These are phyloP conservation scores for Nakazawaea peltata DNA, from an alignment of 805 yeast genomes.

Conservation along the genomic window DNA sequence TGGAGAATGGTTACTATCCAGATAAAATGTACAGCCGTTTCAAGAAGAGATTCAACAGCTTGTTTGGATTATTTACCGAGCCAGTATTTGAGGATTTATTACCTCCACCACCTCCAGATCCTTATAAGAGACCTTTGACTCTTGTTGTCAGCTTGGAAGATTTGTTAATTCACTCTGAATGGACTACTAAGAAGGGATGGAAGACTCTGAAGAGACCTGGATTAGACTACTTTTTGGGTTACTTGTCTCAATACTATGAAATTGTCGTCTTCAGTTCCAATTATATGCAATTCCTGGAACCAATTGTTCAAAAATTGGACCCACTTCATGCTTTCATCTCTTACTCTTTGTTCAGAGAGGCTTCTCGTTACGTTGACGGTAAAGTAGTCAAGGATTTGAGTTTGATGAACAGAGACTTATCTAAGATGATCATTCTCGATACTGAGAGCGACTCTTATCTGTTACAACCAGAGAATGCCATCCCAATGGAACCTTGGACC, in stretches of 20 bases:
- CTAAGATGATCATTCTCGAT: conserved; percentile 75
- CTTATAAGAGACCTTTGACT: conserved; percentile 87
- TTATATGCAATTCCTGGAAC: conserved; percentile 79
- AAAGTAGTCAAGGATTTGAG: conserved; percentile 83
- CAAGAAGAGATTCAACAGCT: conserved; percentile 60
- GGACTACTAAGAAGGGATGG: conserved; percentile 95
- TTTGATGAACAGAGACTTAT: conserved; percentile 83
- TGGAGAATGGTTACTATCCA: conserved; percentile 66
- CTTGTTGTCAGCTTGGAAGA: conserved; percentile 87
- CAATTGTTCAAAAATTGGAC: conserved; percentile 79
- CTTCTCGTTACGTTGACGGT: conserved; percentile 84
- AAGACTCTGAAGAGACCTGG: conserved; percentile 99
- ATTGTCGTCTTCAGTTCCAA: conserved; percentile 85
- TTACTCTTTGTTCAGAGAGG: conserved; percentile 84
- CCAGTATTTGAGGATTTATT: conserved; percentile 90
- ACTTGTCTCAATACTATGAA: conserved; percentile 92
- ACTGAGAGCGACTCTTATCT: conserved; percentile 63
- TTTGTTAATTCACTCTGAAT: conserved; percentile 79
- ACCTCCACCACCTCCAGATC: conserved; percentile 88
- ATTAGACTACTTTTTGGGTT: conserved; percentile 90
- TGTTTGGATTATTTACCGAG: conserved; percentile 80
- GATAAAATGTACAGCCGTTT: conserved; percentile 60
- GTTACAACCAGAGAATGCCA: conserved; percentile 92
- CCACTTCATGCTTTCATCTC: conserved; percentile 87
- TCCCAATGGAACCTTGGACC: conserved; percentile 77